Evolutionary conservation across 73 alveolate genomes (phyloP).

Genomic region (Tetrahymena elliotti): DNA sequence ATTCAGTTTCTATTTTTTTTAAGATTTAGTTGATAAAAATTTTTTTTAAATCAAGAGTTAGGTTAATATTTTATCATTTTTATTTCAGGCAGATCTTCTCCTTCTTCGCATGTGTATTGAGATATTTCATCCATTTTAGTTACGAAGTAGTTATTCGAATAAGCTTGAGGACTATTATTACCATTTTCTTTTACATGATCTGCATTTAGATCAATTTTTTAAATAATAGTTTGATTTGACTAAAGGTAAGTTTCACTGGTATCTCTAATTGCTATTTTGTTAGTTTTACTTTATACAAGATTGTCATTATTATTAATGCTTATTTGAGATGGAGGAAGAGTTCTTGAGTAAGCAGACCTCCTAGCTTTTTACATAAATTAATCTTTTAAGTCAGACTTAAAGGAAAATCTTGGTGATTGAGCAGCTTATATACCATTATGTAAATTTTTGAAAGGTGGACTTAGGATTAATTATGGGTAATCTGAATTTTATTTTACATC

Average conservation of each 20-base stretch:
- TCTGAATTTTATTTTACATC: background rate
- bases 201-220: background rate
- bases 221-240: background rate
- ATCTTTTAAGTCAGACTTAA: background rate
- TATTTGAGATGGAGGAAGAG: background rate
- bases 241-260: background rate
- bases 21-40: background rate
- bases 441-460: background rate
- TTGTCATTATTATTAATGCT: background rate
- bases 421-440: background rate
- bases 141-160: background rate
- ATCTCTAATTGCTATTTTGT: background rate
- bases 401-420: background rate
- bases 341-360: background rate
- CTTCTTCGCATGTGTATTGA: background rate
- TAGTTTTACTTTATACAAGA: background rate
- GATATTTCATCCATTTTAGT: background rate
- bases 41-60: background rate
- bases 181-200: background rate
- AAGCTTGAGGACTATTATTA: background rate
- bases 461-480: background rate
- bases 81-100: background rate
- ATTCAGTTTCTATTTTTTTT: no score
- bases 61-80: background rate
- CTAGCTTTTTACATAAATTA: background rate